These are phyloP conservation scores for Paecilomyces sp. DNA, from an alignment of 2,329 filamentous ascomycete genomes.

Conservation along the genomic window DNA sequence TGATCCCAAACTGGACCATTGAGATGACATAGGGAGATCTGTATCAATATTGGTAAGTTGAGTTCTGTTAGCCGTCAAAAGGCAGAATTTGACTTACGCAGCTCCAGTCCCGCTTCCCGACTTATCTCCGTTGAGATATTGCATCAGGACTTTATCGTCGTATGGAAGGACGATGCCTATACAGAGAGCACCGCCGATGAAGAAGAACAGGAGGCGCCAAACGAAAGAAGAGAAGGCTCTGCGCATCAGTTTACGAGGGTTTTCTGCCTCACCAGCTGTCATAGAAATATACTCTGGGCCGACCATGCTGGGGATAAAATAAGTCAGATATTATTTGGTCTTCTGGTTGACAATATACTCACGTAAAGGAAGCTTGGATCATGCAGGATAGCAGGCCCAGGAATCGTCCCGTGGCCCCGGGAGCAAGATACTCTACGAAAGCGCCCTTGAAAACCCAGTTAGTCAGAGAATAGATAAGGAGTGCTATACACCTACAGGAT, in stretches of 20 bases:
- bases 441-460: too few species aligned
- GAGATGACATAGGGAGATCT: slow-evolving; percentile 58
- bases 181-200: slow-evolving; percentile 64
- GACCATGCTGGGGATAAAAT: too few species aligned
- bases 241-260: slow-evolving; percentile 61
- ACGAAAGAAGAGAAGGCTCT: slow-evolving; percentile 70
- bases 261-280: slow-evolving; percentile 60
- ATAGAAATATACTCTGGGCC: slow-evolving; percentile 15
- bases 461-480: too few species aligned
- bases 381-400: too few species aligned
- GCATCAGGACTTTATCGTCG: slow-evolving; percentile 50
- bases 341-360: too few species aligned
- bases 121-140: slow-evolving; percentile 29
- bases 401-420: too few species aligned
- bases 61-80: too few species aligned
- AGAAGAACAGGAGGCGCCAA: slow-evolving; percentile 68
- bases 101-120: slow-evolving; percentile 54
- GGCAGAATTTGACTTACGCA: slow-evolving; percentile 29
- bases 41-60: too few species aligned
- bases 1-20: slow-evolving; percentile 59
- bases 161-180: slow-evolving; percentile 65
- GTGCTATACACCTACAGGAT: too few species aligned
- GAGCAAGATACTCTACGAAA: too few species aligned
- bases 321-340: too few species aligned
- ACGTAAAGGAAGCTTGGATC: too few species aligned